Evolutionary conservation across 768 basidiomycete species (phyloP).

Genomic region (Pisolithus orientalis): DNA sequence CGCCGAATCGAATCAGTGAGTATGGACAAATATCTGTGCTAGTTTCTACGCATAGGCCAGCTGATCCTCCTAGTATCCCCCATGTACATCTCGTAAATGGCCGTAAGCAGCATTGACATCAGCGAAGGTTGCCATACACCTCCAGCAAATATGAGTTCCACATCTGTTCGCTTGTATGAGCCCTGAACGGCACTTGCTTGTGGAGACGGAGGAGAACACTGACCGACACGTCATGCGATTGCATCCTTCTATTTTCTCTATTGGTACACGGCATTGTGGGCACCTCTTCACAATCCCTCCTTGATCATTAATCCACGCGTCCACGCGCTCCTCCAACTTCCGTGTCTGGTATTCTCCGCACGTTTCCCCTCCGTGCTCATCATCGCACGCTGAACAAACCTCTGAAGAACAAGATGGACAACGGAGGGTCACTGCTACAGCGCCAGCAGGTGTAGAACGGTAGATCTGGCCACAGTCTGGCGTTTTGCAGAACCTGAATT

Average conservation of each 20-base stretch:
- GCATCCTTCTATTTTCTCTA: constrained; percentile 69
- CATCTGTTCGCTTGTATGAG: not conserved
- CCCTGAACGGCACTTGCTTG: no score
- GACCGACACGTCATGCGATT: constrained; percentile 69
- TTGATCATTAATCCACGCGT: constrained; percentile 52
- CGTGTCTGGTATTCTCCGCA: constrained; percentile 41
- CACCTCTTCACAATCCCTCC: constrained; percentile 59
- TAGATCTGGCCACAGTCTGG: constrained; percentile 76
- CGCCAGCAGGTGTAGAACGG: constrained; percentile 40
- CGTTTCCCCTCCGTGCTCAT: constrained; percentile 51
- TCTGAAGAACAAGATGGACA: constrained; percentile 65
- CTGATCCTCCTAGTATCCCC: not conserved
- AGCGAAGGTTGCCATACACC: not conserved
- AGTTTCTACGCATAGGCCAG: not conserved
- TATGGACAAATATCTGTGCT: not conserved
- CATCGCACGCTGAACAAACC: constrained; percentile 59
- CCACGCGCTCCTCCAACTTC: constrained; percentile 23
- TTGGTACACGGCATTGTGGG: constrained; percentile 60
- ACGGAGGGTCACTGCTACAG: constrained; percentile 35
- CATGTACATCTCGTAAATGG: not conserved
- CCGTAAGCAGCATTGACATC: not conserved
- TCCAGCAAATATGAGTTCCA: not conserved
- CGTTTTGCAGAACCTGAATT: constrained; percentile 71
- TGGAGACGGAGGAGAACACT: not conserved
- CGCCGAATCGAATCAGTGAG: no score